These are phyloP conservation scores for Cladosporium cucumerinum DNA, from an alignment of 2,329 filamentous ascomycete species.

Conservation along the genomic window DNA sequence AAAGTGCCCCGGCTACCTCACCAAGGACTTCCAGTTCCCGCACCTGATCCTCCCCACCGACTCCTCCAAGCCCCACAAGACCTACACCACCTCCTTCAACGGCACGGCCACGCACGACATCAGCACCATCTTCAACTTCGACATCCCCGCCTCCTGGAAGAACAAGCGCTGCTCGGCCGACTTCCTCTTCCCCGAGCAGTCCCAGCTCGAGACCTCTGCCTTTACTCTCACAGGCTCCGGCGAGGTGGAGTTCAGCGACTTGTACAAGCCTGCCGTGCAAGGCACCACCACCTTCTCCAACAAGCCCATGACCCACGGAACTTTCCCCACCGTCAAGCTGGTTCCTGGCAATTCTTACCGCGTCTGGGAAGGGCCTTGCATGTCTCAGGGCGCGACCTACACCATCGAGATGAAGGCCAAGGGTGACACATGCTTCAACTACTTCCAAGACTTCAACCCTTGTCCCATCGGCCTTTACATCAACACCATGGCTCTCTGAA, in stretches of 20 bases:
- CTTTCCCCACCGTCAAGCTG: background rate
- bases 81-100: slow-evolving; percentile 40
- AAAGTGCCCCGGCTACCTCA: slow-evolving; percentile 31
- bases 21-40: slow-evolving; percentile 36
- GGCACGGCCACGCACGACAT: slow-evolving; percentile 39
- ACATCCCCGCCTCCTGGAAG: slow-evolving; percentile 39
- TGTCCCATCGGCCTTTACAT: slow-evolving; percentile 16
- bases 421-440: slow-evolving; percentile 53
- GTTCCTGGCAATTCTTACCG: slow-evolving; percentile 50
- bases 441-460: slow-evolving; percentile 63
- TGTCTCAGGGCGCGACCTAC: slow-evolving; percentile 49
- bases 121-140: slow-evolving; percentile 46
- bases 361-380: slow-evolving; percentile 54
- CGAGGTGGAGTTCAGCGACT: slow-evolving; percentile 32
- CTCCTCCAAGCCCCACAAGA: slow-evolving; percentile 35
- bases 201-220: slow-evolving; percentile 35
- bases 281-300: slow-evolving; percentile 25
- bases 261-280: slow-evolving; percentile 22
- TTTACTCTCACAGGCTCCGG: slow-evolving; percentile 40
- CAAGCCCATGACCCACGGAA: slow-evolving; percentile 4
- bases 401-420: slow-evolving; percentile 51
- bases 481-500: background rate
- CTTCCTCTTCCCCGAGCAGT: slow-evolving; percentile 43
- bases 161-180: slow-evolving; percentile 47
- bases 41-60: slow-evolving; percentile 39